These are phyloP conservation scores for Solanum etuberosum DNA, from an alignment of 257 asterid genomes.

Conservation along the genomic window DNA sequence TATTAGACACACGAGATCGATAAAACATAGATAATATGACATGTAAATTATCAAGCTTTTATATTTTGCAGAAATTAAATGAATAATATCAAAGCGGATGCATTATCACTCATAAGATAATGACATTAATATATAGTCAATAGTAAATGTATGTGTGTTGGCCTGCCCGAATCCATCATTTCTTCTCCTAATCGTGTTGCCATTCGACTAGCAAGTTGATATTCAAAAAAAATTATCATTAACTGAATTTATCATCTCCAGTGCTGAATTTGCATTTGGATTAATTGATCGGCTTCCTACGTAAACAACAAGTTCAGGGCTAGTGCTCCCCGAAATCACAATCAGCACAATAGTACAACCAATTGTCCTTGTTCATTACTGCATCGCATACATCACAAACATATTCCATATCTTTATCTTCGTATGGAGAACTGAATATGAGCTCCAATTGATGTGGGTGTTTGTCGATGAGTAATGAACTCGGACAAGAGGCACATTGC, in stretches of 20 bases:
- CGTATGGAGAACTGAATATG: not conserved
- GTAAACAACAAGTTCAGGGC: not conserved
- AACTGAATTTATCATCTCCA: not conserved
- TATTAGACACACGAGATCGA: not conserved
- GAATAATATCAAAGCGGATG: not conserved
- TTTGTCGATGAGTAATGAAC: not conserved
- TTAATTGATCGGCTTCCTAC: not conserved
- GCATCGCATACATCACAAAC: constrained; percentile 10
- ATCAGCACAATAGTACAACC: constrained; percentile 15
- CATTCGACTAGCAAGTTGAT: not conserved
- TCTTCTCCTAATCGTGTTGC: not conserved
- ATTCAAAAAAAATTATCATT: not conserved
- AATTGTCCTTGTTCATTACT: not conserved
- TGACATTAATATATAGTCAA: not conserved
- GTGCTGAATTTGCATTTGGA: not conserved
- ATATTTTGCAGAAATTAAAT: not conserved
- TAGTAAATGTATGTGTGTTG: not conserved
- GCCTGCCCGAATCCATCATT: not conserved
- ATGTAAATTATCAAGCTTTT: not conserved
- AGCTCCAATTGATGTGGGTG: constrained; percentile 15
- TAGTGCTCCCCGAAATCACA: constrained; percentile 14
- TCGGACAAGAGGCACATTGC: constrained; percentile 10
- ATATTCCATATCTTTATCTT: not conserved
- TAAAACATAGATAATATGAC: not conserved
- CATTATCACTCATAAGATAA: not conserved